Percentiles rank a stretch among this genome's conserved stretches.
phyloP scores from a whole-genome alignment of 345 rosid genomes.

The Tarenaya hassleriana region DNA sequence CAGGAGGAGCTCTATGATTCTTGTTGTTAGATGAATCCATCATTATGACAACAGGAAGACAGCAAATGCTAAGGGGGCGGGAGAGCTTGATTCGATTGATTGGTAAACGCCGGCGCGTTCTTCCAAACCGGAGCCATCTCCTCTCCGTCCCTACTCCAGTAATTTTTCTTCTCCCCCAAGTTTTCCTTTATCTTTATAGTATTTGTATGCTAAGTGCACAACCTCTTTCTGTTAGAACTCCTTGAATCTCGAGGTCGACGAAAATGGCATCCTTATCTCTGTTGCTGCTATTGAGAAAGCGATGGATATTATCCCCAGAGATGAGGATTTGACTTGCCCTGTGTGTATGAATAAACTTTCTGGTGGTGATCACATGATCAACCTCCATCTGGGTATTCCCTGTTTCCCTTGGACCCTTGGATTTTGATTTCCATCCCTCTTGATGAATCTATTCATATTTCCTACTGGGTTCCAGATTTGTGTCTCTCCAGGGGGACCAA shows the following conservation, averaged over 20 bases:
- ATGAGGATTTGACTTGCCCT: conserved; percentile 31
- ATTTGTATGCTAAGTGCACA: neutral
- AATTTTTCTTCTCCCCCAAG: neutral
- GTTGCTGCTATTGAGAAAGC: conserved; percentile 3
- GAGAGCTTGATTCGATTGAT: conserved; percentile 66
- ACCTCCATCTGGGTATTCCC: conserved; percentile 55
- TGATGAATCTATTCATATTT: conserved; percentile 4
- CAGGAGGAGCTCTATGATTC: neutral
- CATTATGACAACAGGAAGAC: neutral
- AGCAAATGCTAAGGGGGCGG: conserved; percentile 56
- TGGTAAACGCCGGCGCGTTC: conserved; percentile 66
- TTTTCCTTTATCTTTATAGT: neutral
- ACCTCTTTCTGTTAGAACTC: conserved; percentile 28
- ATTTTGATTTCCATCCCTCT: conserved; percentile 2
- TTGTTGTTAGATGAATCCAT: too few relatives aligned
- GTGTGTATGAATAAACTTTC: conserved; percentile 43
- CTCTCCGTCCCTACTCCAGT: conserved; percentile 45
- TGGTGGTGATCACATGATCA: conserved; percentile 39
- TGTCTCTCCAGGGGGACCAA: conserved; percentile 52
- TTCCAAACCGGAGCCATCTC: conserved; percentile 48
- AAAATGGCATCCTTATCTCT: conserved; percentile 15
- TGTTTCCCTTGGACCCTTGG: neutral
- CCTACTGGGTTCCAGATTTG: conserved; percentile 29
- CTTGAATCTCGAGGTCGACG: conserved; percentile 32
- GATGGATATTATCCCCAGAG: neutral